Conservation (phyloP, 2,329 filamentous ascomycete species). For the Xylaria sp. region DNA sequence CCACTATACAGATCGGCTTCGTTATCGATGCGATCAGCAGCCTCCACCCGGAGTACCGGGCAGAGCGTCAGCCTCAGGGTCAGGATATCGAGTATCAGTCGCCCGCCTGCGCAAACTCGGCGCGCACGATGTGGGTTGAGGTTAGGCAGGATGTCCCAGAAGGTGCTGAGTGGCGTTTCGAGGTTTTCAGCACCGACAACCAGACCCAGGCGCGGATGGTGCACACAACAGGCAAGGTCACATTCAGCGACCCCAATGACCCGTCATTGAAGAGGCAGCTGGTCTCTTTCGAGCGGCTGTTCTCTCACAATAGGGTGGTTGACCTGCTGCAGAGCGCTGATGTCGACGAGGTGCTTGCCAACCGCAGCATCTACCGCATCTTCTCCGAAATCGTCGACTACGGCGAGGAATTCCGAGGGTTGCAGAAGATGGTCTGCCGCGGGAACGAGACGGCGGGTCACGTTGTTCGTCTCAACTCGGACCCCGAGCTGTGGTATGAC, state of each 20-base stretch:
- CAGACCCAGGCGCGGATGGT: slow-evolving; percentile 7
- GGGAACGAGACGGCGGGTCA: slow-evolving; percentile 36
- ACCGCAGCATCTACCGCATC: slow-evolving; percentile 42
- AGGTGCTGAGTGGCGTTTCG: slow-evolving; percentile 5
- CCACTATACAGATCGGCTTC: slow-evolving; percentile 38
- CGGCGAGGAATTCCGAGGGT: slow-evolving; percentile 36
- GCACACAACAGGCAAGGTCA: slow-evolving; percentile 20
- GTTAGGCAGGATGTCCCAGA: background rate
- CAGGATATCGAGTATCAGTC: slow-evolving; percentile 37
- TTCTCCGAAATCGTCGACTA: slow-evolving; percentile 43
- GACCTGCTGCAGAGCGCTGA: slow-evolving; percentile 15
- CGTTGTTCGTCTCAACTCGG: slow-evolving; percentile 24
- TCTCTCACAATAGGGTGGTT: slow-evolving; percentile 19
- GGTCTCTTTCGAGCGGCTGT: slow-evolving; percentile 19
- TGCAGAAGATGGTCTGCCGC: slow-evolving; percentile 36
- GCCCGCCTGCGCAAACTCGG: slow-evolving; percentile 38
- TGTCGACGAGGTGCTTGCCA: slow-evolving; percentile 39
- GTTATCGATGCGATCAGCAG: slow-evolving; percentile 35
- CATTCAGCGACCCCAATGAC: slow-evolving; percentile 14
- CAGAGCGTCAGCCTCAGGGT: slow-evolving; percentile 32
- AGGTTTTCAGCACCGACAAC: slow-evolving; percentile 5
- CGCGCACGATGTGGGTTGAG: slow-evolving; percentile 35
- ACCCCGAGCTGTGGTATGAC: background rate
- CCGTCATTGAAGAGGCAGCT: slow-evolving; percentile 17
- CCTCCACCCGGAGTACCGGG: slow-evolving; percentile 29